Base-by-base conservation (phyloP, 2,329 filamentous ascomycete genomes). In the Emydomyces testavorans region DNA sequence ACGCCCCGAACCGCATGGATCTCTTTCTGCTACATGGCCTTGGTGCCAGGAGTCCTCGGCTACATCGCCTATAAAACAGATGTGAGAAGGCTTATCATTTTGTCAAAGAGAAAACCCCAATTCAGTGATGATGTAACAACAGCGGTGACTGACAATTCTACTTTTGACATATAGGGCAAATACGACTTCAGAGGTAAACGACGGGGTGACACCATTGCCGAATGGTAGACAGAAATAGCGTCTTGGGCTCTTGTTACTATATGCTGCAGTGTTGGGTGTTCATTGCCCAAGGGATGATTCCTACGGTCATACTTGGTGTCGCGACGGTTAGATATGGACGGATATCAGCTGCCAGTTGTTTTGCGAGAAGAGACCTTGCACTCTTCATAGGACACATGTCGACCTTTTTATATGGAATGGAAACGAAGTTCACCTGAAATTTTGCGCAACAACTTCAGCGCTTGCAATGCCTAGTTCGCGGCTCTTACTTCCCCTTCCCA, bases 121-220 rank as follows among this genome's bases (percentile, higher is more conserved):
- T 16, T 16, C 13, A 11, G 21, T 24, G 32, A 26, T 13, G 6
- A 16, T n/a, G 24, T 31, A 20, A 31, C 20, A 29, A 45, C 29
- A 26, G 29, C 20, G 48, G 36, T 16, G 18, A 35, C n/a, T 13
- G n/a, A 24, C 49, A 31, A 38, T 45, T 26, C 24, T 34, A 34
- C 18, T 40, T 20, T 21, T 16, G 13, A 34, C n/a, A 24, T 21
- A 38, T 59, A 96, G 90, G 92, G 90, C 61, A 87, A 90, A 63
- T 94, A 73, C 66, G 77, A 93, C 41, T 66, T 95, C 58, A 79
- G 88, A 58, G 90, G 81, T 50, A 96, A 96, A 82, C 77, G 85
- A 66, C 83, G 78, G 68, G 89, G 87, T 47, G 90, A 96, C 63
- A 74, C 82, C n/a, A 75, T 93, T 60, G 71, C 73, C 48, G 89